phyloP scores from a whole-genome alignment of 2,329 filamentous ascomycete genomes.

The Microdochium paspali region DNA sequence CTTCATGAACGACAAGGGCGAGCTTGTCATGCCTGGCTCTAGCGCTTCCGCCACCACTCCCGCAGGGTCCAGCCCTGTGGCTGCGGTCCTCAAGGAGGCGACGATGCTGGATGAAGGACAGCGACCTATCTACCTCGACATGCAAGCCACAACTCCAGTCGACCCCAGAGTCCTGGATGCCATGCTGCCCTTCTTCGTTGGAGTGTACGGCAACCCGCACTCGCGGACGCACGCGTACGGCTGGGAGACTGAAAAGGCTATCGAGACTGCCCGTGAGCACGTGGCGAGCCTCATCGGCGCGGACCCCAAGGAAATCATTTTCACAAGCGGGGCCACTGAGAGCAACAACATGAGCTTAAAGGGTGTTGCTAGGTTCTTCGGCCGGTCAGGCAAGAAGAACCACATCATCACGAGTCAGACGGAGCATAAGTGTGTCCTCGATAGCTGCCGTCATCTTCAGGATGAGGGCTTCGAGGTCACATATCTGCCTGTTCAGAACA shows the following conservation, averaged over 20 bases:
- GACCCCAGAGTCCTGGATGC: slow-evolving; percentile 92
- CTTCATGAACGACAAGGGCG: slow-evolving; percentile 47
- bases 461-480: slow-evolving; percentile 95
- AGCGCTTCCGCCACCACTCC: slow-evolving; percentile 52
- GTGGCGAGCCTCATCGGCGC: slow-evolving; percentile 84
- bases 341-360: slow-evolving; percentile 99
- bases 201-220: slow-evolving; percentile 93
- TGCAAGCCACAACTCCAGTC: slow-evolving; percentile 93
- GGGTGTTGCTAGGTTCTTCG: slow-evolving; percentile 92
- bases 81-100: slow-evolving; percentile 82
- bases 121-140: slow-evolving; percentile 93
- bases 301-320: slow-evolving; percentile 96
- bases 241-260: slow-evolving; percentile 94
- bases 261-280: slow-evolving; percentile 77
- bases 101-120: slow-evolving; percentile 88
- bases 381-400: slow-evolving; percentile 88
- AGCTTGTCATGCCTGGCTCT: slow-evolving; percentile 44
- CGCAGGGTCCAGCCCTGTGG: slow-evolving; percentile 72
- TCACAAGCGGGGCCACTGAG: slow-evolving; percentile 95
- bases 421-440: slow-evolving; percentile 97
- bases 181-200: slow-evolving; percentile 92
- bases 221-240: slow-evolving; percentile 96
- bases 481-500: slow-evolving; percentile 84
- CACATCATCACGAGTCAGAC: slow-evolving; percentile 97
- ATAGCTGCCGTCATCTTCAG: slow-evolving; percentile 93